phyloP scores from a whole-genome alignment of 345 rosid species.

The Schrenkiella parvula region DNA sequence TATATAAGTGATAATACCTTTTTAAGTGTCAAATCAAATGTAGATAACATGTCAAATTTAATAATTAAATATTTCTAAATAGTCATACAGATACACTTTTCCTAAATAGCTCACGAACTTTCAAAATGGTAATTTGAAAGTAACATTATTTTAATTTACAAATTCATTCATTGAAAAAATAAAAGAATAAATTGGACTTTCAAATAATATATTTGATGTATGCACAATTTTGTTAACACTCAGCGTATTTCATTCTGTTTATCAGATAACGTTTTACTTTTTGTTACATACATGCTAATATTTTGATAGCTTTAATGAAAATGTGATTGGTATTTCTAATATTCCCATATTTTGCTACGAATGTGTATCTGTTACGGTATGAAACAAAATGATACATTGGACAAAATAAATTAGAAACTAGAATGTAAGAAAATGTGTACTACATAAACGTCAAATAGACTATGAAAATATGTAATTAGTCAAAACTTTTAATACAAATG shows the following conservation, averaged over 20 bases:
- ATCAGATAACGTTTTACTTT: background rate
- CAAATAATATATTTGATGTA: background rate
- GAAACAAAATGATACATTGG: background rate
- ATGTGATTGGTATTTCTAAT: background rate
- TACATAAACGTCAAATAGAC: background rate
- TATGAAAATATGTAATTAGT: background rate
- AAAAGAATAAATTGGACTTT: background rate
- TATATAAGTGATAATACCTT: background rate
- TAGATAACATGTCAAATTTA: background rate
- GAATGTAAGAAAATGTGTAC: background rate
- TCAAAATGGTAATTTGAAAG: background rate
- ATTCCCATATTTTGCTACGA: background rate
- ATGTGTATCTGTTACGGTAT: background rate
- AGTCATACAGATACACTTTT: background rate
- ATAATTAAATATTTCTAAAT: background rate
- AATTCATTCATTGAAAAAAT: background rate
- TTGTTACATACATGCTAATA: background rate
- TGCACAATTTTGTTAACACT: background rate
- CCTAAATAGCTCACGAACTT: background rate
- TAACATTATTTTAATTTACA: background rate
- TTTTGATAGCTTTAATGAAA: background rate
- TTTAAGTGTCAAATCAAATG: conserved; percentile 10
- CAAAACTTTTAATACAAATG: background rate
- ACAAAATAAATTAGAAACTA: no score
- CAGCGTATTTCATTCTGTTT: background rate